Base-by-base conservation (phyloP, 2,329 filamentous ascomycete genomes). In the Plectosphaerella cucumerina region DNA sequence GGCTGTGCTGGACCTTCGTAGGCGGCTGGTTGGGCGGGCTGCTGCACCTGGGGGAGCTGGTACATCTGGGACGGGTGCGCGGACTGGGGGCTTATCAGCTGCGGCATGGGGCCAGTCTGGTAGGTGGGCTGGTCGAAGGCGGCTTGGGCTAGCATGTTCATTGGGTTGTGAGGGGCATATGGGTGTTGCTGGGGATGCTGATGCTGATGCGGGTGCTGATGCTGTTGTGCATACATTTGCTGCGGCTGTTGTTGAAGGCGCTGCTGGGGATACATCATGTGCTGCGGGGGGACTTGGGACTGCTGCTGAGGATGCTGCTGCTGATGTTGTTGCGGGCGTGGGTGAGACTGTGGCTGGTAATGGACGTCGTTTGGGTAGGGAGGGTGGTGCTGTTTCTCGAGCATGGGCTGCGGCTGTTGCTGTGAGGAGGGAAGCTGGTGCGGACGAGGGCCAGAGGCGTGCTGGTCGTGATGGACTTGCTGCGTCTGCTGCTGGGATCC, bases 131-230 rank as follows among this genome's bases (percentile, higher is more conserved):
- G 65, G 48, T 70, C 64, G 11, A 71, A 75, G 2, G 68, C 31
- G 8, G 54, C 66, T 46, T 71, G 68, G 33, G 75, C 67, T 8
- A 75, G 62, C 60, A 77, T 68, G 20, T 67, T 65, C 22, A 76
- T 62, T 1, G 69, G 67, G 35, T 72, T 65, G 12, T 61, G 64
- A 14, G 62, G 51, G 41, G 59, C 53, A 34, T 54, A 50, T 18
- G 53, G 53, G 6, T 55, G 56, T 6, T 57, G 58, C 14, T 37
- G 45, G 17, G 44, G 17, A 18, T 39, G 37, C 26, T 14, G 33
- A 20, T 56, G 56, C 42, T 55, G 59, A 14, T 53, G 47, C 18
- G 52, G 49, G 48, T 57, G 47, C 15, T 48, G 56, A 5, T 53
- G 56, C 2, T 49, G 51, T 12, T 37, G 37, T 6, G 44, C 45